Percentiles rank a stretch among this genome's conserved stretches.
phyloP scores from a whole-genome alignment of 169 alveolate species.

The Eimeria acervulina region DNA sequence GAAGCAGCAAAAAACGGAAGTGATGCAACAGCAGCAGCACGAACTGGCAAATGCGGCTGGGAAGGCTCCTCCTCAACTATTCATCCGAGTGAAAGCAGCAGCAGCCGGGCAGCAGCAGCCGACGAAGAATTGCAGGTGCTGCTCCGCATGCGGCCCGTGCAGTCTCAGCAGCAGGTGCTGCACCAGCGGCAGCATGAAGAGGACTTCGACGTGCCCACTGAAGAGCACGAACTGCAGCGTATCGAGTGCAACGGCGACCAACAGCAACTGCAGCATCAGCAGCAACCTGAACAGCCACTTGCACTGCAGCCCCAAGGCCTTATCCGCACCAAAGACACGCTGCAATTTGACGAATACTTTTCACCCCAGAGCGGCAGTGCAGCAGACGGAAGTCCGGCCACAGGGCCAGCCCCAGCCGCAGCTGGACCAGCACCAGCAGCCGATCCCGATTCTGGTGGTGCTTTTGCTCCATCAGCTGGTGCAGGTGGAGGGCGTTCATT shows the following conservation, averaged over 20 bases:
- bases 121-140: constrained; percentile 3
- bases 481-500: constrained; percentile 12
- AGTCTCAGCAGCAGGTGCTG: not conserved
- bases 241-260: not conserved
- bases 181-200: not conserved
- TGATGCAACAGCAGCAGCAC: not conserved
- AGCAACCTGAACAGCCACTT: not conserved
- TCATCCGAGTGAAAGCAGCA: not conserved
- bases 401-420: not conserved
- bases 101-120: not conserved
- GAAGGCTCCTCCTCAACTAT: not conserved
- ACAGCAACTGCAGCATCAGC: not conserved
- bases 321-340: not conserved
- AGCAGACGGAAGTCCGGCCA: constrained; percentile 7
- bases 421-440: not conserved
- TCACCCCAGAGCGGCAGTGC: constrained; percentile 33
- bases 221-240: not conserved
- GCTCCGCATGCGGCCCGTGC: constrained; percentile 46
- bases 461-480: not conserved
- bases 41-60: not conserved
- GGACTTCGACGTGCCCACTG: constrained; percentile 52
- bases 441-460: not conserved
- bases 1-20: not conserved
- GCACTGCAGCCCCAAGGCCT: constrained; percentile 57
- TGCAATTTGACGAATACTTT: constrained; percentile 26